Conservation (phyloP, 768 basidiomycete genomes). For the Pisolithus microcarpus region DNA sequence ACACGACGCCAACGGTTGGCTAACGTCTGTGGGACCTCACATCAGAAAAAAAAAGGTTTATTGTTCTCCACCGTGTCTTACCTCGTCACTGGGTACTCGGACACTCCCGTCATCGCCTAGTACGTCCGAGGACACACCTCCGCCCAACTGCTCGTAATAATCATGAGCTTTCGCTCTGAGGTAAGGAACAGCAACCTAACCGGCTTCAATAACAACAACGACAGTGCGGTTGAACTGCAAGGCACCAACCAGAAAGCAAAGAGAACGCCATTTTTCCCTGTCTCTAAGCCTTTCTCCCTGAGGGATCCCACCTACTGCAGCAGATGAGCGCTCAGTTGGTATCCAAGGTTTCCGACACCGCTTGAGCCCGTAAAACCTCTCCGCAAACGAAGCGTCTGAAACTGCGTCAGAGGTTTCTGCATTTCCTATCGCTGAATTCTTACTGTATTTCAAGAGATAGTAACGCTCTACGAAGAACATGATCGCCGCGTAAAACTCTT, state of each 20-base stretch:
- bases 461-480: slow-evolving; percentile 89
- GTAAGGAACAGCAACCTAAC: slow-evolving; percentile 78
- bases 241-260: slow-evolving; percentile 67
- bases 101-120: slow-evolving; percentile 47
- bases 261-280: slow-evolving; percentile 66
- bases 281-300: slow-evolving; percentile 57
- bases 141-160: slow-evolving; percentile 85
- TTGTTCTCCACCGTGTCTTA: slow-evolving; percentile 24
- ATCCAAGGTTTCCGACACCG: slow-evolving; percentile 66
- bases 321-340: slow-evolving; percentile 56
- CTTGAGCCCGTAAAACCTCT: slow-evolving; percentile 94
- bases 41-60: slow-evolving; percentile 1
- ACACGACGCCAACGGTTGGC: slow-evolving; percentile 46
- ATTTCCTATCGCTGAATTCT: slow-evolving; percentile 17
- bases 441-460: slow-evolving; percentile 83
- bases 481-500: slow-evolving; percentile 87
- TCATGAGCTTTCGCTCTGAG: slow-evolving; percentile 83
- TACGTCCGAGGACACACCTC: slow-evolving; percentile 63
- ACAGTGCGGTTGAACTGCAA: background rate
- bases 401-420: slow-evolving; percentile 3
- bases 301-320: slow-evolving; percentile 61
- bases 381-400: slow-evolving; percentile 86
- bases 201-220: slow-evolving; percentile 1
- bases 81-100: slow-evolving; percentile 46
- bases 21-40: slow-evolving; percentile 34